Evolutionary conservation across 1,284 basidiomycete species (phyloP), one percentile per base, ranked within the genome.

Genomic region (Trametes sp.): DNA sequence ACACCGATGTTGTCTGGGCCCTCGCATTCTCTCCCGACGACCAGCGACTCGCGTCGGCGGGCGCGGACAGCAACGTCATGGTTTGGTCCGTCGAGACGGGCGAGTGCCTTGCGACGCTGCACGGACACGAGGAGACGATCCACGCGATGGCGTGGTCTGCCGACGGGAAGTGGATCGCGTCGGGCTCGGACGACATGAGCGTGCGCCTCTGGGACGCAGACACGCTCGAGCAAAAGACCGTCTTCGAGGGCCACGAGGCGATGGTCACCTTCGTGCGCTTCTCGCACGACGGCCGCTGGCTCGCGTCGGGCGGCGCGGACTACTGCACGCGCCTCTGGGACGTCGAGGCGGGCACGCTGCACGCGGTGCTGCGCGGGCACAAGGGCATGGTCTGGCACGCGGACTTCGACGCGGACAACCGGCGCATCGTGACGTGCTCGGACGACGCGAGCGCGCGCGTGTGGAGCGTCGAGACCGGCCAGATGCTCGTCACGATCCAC

Each of bases 1-100:
- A 55, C 51, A 54, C 33, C 19, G 64, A 66, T 28, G 38, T 41
- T 21, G 57, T 71, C 57, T 63, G 57, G 36, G 54, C 64, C 26
- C 57, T 72, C 24, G 64, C 63, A 0, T 73, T 72, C 59, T 72
- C 72, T 0, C 70, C 72, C 13, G 68, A 72, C 53, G 64, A 67
- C 44, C 49, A 24, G 29, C 57, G 49, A 4, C 53, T 74, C 23
- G 68, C 61, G 1, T 72, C 70, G 1, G 71, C 66, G 7, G 68
- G 70, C 13, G 59, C 62, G 2, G 69, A 72, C 49, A 29, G 53
- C 26, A 52, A 44, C 7, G 54, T 72, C 56, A 50, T 62, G 16
- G 26, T 73, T 38, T 72, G 68, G 72, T 45, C 63, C 19, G 60
- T 64, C 24, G 59, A 63, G n/a, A 51, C 44, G 0, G 67, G 65